A percentile compares a stretch with the other conserved stretches of the same genome.
Evolutionary conservation across 148 eudicot genomes (phyloP).

Genomic region (Oxyria digyna): DNA sequence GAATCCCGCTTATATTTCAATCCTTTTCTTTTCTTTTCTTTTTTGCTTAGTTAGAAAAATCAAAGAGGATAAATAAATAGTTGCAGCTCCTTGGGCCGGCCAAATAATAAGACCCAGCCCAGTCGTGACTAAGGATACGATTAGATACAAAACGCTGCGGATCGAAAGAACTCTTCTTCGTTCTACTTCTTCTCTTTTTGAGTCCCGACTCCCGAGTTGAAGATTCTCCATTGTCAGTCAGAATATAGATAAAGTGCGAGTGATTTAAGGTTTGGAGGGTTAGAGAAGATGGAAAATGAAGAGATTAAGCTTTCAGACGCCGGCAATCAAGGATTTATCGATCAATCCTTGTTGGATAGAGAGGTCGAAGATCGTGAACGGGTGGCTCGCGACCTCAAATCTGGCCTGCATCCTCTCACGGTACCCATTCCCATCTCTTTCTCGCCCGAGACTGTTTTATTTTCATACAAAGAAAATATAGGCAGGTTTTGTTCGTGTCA

Average conservation of each 20-base stretch:
- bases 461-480: too few species aligned
- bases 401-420: slow-evolving; percentile 81
- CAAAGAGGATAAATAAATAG: too few species aligned
- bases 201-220: background rate
- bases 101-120: background rate
- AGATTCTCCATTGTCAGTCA: background rate
- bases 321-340: slow-evolving; percentile 13
- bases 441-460: background rate
- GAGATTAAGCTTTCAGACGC: slow-evolving; percentile 17
- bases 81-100: too few species aligned
- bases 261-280: background rate
- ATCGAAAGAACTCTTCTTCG: background rate
- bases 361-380: slow-evolving; percentile 68
- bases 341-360: slow-evolving; percentile 17
- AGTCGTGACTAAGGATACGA: background rate
- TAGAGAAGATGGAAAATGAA: background rate
- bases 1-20: too few species aligned
- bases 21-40: too few species aligned
- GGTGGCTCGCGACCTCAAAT: slow-evolving; percentile 60
- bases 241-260: background rate
- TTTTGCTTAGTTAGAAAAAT: too few species aligned
- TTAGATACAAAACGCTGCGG: background rate
- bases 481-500: background rate
- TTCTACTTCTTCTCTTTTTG: background rate
- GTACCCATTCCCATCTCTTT: slow-evolving; percentile 18